Evolutionary conservation across 1,284 basidiomycete species (phyloP).

Genomic region (Ustilago crameri): DNA sequence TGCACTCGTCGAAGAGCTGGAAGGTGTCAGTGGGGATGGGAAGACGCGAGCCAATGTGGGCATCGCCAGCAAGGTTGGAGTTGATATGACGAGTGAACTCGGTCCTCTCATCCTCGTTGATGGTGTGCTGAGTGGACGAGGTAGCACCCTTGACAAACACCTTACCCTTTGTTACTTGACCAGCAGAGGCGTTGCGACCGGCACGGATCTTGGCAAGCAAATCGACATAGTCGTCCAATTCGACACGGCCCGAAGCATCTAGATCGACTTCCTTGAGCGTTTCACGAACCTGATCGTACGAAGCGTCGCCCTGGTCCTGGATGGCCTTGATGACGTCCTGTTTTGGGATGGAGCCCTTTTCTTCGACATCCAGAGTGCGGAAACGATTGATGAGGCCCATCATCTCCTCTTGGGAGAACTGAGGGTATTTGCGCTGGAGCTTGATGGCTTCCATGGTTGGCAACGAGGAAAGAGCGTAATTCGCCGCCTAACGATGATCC

Average conservation of each 20-base stretch:
- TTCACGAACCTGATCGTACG: constrained; percentile 70
- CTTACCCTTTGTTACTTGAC: constrained; percentile 75
- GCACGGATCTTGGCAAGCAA: constrained; percentile 82
- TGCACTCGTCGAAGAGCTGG: constrained; percentile 97
- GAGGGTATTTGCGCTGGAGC: constrained; percentile 91
- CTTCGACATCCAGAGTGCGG: constrained; percentile 64
- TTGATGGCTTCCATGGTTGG: constrained; percentile 80
- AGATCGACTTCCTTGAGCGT: constrained; percentile 94
- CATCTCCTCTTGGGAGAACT: constrained; percentile 73
- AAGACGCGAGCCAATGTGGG: constrained; percentile 82
- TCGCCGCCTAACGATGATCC: background rate
- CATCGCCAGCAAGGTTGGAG: constrained; percentile 85
- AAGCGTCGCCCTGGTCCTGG: constrained; percentile 57
- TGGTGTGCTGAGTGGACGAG: constrained; percentile 94
- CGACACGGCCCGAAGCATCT: constrained; percentile 93
- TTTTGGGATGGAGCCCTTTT: constrained; percentile 62
- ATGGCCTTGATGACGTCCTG: constrained; percentile 65
- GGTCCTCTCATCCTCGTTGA: constrained; percentile 94
- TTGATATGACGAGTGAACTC: constrained; percentile 99
- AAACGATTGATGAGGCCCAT: constrained; percentile 65
- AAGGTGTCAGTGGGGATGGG: constrained; percentile 98
- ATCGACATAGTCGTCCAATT: constrained; percentile 98
- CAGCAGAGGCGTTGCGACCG: constrained; percentile 70
- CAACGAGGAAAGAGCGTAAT: background rate
- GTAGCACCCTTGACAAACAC: constrained; percentile 95